A percentile compares a stretch with the other conserved stretches of the same genome.
Conservation (phyloP, 106 monocot species). For the Acanthochlamys bracteata region DNA sequence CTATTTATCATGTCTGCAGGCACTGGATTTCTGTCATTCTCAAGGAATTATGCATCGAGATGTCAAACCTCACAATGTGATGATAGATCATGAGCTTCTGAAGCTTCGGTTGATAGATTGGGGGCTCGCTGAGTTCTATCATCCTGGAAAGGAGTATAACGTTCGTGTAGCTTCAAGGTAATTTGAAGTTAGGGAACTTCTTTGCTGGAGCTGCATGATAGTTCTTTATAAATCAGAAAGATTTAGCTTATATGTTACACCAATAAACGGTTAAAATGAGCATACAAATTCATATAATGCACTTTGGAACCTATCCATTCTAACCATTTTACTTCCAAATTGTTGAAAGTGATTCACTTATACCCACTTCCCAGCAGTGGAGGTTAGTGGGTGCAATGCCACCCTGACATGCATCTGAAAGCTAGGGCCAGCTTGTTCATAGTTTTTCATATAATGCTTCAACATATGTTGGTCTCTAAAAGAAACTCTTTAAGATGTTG, state of each 20-base stretch:
- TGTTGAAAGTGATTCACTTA: neutral
- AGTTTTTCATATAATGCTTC: no score
- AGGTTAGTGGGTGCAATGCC: no score
- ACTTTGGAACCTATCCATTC: neutral
- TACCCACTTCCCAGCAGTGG: no score
- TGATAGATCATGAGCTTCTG: conserved; percentile 62
- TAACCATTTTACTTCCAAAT: neutral
- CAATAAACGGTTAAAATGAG: no score
- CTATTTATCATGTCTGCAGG: conserved; percentile 14
- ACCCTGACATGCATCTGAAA: no score
- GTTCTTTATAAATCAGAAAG: no score
- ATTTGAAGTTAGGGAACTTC: neutral
- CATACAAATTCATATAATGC: neutral
- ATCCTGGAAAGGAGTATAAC: conserved; percentile 59
- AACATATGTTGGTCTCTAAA: no score
- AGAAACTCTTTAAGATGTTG: no score
- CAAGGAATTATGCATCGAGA: conserved; percentile 74
- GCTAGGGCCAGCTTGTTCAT: no score
- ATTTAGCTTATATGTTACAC: no score
- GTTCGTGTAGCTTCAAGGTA: conserved; percentile 68
- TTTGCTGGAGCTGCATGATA: neutral
- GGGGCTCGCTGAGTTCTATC: conserved; percentile 51
- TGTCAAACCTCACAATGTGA: conserved; percentile 67
- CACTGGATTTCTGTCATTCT: conserved; percentile 57
- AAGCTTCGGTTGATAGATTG: conserved; percentile 58